These are phyloP conservation scores for Rhamnella rubrinervis DNA, from an alignment of 331 rosid species.

Conservation along the genomic window DNA sequence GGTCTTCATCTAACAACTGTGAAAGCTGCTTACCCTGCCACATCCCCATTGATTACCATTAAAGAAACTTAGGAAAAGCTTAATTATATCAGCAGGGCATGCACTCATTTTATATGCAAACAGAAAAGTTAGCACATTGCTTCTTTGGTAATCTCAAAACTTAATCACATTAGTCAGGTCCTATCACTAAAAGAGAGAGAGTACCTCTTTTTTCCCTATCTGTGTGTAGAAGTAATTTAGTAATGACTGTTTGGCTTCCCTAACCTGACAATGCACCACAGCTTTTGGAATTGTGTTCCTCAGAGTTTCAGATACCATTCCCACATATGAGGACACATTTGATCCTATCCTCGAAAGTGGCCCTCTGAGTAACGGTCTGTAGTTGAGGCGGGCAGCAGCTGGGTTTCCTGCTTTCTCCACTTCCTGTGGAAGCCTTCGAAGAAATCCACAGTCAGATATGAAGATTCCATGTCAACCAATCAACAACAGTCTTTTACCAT, in stretches of 20 bases:
- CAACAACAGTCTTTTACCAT: conserved; percentile 76
- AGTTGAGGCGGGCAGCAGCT: conserved; percentile 20
- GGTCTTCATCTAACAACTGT: conserved; percentile 86
- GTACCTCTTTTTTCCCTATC: conserved; percentile 92
- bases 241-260: conserved; percentile 79
- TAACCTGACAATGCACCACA: conserved; percentile 90
- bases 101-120: no score
- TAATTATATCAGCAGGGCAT: no score
- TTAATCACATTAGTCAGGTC: no score
- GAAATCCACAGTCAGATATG: conserved; percentile 92
- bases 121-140: no score
- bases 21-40: conserved; percentile 70
- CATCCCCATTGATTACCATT: not conserved
- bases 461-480: conserved; percentile 94
- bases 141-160: no score
- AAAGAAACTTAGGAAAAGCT: no score
- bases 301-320: conserved; percentile 85
- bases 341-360: conserved; percentile 88
- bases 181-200: conserved; percentile 8
- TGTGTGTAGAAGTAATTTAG: conserved; percentile 75
- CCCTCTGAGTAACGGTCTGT: conserved; percentile 76
- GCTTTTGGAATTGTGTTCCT: conserved; percentile 87
- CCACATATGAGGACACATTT: conserved; percentile 82
- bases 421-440: conserved; percentile 93
- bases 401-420: conserved; percentile 60